Evolutionary conservation across 148 eudicot species (phyloP).

Genomic region (Cornus kousa): DNA sequence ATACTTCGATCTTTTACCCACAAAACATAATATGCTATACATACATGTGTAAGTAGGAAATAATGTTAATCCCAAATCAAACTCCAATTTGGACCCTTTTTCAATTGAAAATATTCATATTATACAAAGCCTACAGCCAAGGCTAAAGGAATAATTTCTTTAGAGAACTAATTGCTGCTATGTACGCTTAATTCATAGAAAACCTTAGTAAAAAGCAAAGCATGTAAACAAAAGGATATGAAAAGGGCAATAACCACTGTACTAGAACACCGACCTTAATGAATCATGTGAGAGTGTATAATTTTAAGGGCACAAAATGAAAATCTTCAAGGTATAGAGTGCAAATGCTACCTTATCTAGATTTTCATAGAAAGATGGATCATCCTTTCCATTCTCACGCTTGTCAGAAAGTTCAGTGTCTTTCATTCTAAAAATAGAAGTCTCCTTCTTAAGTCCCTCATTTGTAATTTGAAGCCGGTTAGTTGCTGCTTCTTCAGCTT

Average conservation of each 20-base stretch:
- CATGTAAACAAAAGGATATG: neutral
- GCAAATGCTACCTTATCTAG: conserved; percentile 31
- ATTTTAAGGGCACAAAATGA: neutral
- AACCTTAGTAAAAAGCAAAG: no score
- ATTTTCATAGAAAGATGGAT: conserved; percentile 20
- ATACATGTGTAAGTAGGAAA: neutral
- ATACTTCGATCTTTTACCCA: neutral
- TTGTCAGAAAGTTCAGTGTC: conserved; percentile 24
- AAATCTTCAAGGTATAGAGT: conserved; percentile 3
- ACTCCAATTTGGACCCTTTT: neutral
- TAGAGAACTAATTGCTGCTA: no score
- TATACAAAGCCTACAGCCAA: neutral
- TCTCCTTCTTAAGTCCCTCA: conserved; percentile 25
- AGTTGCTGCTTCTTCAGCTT: conserved; percentile 35
- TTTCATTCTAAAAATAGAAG: conserved; percentile 22
- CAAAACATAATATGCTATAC: no score
- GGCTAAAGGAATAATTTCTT: neutral
- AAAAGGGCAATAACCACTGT: neutral
- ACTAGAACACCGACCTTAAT: neutral
- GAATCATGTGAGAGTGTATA: neutral
- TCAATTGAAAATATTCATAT: neutral
- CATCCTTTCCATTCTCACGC: conserved; percentile 12
- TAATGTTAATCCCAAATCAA: neutral
- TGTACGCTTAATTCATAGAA: no score
- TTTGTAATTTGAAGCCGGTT: conserved; percentile 21